Base-by-base conservation (phyloP, 2,329 filamentous ascomycete genomes). In the Scedosporium aurantiacum region DNA sequence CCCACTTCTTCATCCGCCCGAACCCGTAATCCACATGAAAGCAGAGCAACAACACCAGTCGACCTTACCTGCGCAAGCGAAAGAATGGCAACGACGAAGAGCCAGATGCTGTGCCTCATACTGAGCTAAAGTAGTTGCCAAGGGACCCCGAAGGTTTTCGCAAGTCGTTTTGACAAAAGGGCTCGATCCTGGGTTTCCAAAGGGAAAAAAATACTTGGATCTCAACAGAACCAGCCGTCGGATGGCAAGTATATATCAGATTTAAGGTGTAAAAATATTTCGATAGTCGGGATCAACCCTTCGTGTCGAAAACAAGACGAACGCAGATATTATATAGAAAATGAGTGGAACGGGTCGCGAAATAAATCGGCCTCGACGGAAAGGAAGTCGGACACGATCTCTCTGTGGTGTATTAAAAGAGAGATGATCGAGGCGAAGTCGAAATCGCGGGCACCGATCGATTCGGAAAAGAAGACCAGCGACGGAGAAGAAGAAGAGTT, bases 11-110 rank as follows among this genome's bases (percentile, higher is more conserved):
- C 43, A n/a, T 8, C 4, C 43, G n/a, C 18, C 7, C 7, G 10
- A 21, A 6, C 28, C 43, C 5, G 1, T 4, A 18, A n/a, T n/a
- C n/a, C n/a, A n/a, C n/a, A n/a, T n/a, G n/a, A 21, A 45, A 3
- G 5, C 27, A 12, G 23, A 41, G 32, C 3, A 47, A 18, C 5
- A 16, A 18, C 10, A 18, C 18, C 57, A 50, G 61, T 50, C 52
- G 18, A 57, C 63, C 65, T 52, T 62, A 66, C 65, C 65, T 66
- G 64, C 50, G 62, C 43, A 57, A 64, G n/a, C 58, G 65, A 58
- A 16, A 63, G 60, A 50, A 65, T 61, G 60, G 64, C 62, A 58
- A 61, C 65, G 62, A 65, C 64, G 58, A 63, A 57, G 58, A 67
- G 62, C 54, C 61, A 52, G 40, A 62, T 37, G 61, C 61, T 61